Percentiles rank a stretch among this genome's conserved stretches.
Evolutionary conservation across 2,329 filamentous ascomycete species (phyloP).

Genomic region (Colletotrichum destructivum): DNA sequence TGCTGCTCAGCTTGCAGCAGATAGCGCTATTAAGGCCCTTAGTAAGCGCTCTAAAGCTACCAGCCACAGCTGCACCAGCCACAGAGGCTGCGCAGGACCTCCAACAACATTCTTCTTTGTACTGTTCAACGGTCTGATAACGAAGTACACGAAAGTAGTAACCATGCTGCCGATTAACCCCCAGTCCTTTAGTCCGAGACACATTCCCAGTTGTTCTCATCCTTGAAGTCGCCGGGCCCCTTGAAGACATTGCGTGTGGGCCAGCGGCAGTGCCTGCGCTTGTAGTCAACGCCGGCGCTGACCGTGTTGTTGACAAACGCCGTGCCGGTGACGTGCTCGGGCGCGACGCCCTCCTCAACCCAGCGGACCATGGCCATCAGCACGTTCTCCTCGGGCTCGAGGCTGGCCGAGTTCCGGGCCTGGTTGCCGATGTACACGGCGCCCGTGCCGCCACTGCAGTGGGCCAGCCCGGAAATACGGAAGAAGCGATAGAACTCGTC

Average conservation of each 20-base stretch:
- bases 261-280: slow-evolving; percentile 53
- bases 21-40: too few species aligned
- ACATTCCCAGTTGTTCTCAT: slow-evolving; percentile 38
- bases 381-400: slow-evolving; percentile 58
- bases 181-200: not conserved
- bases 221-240: slow-evolving; percentile 36
- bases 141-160: too few species aligned
- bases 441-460: slow-evolving; percentile 63
- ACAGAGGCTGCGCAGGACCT: too few species aligned
- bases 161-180: too few species aligned
- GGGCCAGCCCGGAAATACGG: slow-evolving; percentile 65
- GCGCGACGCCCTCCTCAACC: slow-evolving; percentile 61
- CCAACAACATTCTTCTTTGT: too few species aligned
- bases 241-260: slow-evolving; percentile 51
- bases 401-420: slow-evolving; percentile 43
- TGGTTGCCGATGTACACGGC: slow-evolving; percentile 52
- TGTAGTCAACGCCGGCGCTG: slow-evolving; percentile 48
- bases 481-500: slow-evolving; percentile 66
- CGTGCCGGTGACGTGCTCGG: slow-evolving; percentile 54
- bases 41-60: too few species aligned
- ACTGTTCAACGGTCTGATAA: too few species aligned
- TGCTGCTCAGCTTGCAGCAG: too few species aligned
- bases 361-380: slow-evolving; percentile 62
- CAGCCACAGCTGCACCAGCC: too few species aligned
- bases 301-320: slow-evolving; percentile 49